Percentiles rank a stretch among this genome's conserved stretches.
Conservation (phyloP, 306 rosid genomes). For the Cicer bijugum region DNA sequence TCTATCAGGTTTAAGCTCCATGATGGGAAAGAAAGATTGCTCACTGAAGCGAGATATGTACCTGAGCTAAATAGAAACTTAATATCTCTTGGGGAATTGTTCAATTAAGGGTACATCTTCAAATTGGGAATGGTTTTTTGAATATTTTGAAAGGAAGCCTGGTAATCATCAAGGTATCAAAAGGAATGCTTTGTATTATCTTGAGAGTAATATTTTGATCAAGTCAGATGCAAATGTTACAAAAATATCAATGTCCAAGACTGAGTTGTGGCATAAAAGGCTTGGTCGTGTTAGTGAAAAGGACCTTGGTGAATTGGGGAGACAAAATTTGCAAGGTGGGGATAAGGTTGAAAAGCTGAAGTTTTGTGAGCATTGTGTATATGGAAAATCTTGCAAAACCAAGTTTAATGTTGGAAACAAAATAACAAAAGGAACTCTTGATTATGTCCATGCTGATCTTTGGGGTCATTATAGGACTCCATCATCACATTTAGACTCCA, state of each 20-base stretch:
- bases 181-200: background rate
- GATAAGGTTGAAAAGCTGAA: background rate
- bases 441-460: background rate
- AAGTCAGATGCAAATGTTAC: background rate
- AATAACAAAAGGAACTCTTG: background rate
- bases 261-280: background rate
- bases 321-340: background rate
- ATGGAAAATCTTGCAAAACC: background rate
- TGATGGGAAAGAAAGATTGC: no score
- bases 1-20: no score
- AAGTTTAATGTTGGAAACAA: background rate
- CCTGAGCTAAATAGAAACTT: background rate
- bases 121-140: background rate
- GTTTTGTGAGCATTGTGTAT: background rate
- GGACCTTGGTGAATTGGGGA: background rate
- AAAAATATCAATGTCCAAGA: background rate
- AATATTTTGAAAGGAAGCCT: background rate
- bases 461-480: background rate
- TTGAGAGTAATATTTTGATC: background rate
- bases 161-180: background rate
- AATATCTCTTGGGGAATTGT: background rate
- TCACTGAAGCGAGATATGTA: no score
- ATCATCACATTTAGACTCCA: background rate
- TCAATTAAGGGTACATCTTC: background rate
- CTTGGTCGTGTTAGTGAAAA: background rate